phyloP scores from a whole-genome alignment of 768 basidiomycete genomes.

The Leccinum arenicola region DNA sequence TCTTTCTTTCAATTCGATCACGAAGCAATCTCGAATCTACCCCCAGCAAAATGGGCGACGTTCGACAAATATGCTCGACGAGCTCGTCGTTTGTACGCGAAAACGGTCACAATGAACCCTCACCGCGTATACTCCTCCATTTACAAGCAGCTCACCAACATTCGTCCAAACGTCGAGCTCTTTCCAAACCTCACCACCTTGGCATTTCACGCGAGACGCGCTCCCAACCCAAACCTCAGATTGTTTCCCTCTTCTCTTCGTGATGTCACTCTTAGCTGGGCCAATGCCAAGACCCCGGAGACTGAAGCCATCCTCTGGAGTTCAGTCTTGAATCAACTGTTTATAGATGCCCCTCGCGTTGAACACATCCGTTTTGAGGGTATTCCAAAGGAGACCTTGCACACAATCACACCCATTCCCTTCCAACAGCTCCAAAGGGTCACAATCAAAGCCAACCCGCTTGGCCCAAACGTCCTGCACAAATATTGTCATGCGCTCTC shows the following conservation, averaged over 20 bases:
- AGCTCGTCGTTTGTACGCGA: constrained; percentile 22
- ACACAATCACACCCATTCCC: constrained; percentile 13
- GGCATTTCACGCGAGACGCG: constrained; percentile 17
- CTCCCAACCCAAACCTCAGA: constrained; percentile 10
- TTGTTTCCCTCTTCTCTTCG: constrained; percentile 26
- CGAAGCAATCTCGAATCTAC: constrained; percentile 1
- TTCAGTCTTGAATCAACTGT: constrained; percentile 17
- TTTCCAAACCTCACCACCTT: constrained; percentile 21
- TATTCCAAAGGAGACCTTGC: constrained; percentile 21
- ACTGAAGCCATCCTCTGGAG: constrained; percentile 20
- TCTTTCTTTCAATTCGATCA: constrained; percentile 18
- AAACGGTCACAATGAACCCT: constrained; percentile 26
- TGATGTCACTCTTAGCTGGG: constrained; percentile 20
- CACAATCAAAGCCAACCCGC: constrained; percentile 22
- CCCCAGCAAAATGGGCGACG: constrained; percentile 14
- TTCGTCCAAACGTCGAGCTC: constrained; percentile 25
- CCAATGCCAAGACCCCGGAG: constrained; percentile 12
- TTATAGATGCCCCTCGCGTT: constrained; percentile 19
- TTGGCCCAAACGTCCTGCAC: constrained; percentile 23
- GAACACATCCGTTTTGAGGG: constrained; percentile 25
- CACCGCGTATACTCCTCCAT: constrained; percentile 26
- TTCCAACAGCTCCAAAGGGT: constrained; percentile 19
- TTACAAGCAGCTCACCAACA: constrained; percentile 20
- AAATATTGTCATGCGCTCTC: constrained; percentile 24
- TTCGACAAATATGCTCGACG: constrained; percentile 25